Percentiles rank a stretch among this genome's conserved stretches.
phyloP scores from a whole-genome alignment of 2,329 filamentous ascomycete species.

The Aspergillus persii region DNA sequence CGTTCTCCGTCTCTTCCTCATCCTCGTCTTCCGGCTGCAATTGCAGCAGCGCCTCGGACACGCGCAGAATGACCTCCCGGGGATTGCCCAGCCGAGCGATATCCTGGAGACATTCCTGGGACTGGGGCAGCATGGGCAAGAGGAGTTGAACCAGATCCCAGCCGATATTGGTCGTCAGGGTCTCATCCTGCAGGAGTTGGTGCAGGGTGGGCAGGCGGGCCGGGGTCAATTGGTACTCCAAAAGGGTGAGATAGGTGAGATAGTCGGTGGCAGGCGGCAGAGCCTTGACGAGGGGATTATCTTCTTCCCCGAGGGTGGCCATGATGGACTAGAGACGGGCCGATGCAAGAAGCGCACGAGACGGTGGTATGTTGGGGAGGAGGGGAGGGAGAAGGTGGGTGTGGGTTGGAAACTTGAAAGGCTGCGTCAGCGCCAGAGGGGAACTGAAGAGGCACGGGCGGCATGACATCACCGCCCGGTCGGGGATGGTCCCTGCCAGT shows the following conservation, averaged over 20 bases:
- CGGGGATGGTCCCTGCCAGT: too few relatives aligned
- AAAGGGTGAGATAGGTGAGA: conserved; percentile 63
- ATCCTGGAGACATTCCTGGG: conserved; percentile 59
- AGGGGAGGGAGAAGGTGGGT: not conserved
- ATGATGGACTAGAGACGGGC: conserved; percentile 16
- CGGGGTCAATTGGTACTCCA: conserved; percentile 62
- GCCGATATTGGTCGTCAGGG: conserved; percentile 61
- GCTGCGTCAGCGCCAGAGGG: not conserved
- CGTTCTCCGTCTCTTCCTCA: conserved; percentile 29
- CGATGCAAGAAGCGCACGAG: conserved; percentile 7
- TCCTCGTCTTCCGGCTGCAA: conserved; percentile 49
- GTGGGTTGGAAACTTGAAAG: not conserved
- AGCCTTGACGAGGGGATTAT: conserved; percentile 56
- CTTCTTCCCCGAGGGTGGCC: conserved; percentile 21
- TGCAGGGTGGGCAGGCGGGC: conserved; percentile 59
- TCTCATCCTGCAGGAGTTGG: conserved; percentile 59
- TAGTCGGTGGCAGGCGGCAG: conserved; percentile 63
- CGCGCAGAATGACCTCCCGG: conserved; percentile 62
- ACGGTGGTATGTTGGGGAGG: not conserved
- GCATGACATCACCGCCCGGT: not conserved
- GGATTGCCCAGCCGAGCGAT: conserved; percentile 63
- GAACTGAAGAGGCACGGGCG: not conserved
- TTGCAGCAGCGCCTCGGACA: conserved; percentile 59
- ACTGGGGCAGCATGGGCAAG: conserved; percentile 58
- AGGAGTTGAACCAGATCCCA: conserved; percentile 65